Conservation (phyloP, 306 rosid genomes). For the Urtica urens region DNA sequence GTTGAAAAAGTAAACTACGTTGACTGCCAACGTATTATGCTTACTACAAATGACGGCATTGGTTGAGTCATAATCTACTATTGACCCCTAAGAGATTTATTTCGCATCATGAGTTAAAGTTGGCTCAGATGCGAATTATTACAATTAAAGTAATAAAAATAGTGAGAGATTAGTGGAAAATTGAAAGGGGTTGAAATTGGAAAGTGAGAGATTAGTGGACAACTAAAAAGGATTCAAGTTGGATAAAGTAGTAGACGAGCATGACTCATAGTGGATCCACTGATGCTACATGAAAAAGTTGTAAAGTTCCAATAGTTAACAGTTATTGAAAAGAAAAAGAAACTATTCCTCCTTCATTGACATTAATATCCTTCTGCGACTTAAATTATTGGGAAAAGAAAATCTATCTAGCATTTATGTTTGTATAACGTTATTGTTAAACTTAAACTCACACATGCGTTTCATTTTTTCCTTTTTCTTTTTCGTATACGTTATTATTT, state of each 20-base stretch:
- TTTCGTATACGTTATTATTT: too few species aligned
- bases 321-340: constrained; percentile 35
- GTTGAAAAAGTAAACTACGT: too few species aligned
- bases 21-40: too few species aligned
- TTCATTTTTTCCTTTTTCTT: too few species aligned
- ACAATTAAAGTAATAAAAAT: neutral
- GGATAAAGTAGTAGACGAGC: constrained; percentile 30
- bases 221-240: constrained; percentile 25
- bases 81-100: too few species aligned
- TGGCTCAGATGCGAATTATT: constrained; percentile 15
- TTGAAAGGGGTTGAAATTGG: constrained; percentile 22
- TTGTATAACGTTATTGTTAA: too few species aligned
- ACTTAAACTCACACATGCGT: too few species aligned
- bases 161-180: constrained; percentile 27
- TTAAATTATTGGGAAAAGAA: neutral
- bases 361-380: constrained; percentile 17
- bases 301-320: constrained; percentile 32
- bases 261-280: constrained; percentile 44
- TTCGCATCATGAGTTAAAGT: constrained; percentile 18
- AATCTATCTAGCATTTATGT: too few species aligned
- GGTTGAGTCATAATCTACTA: too few species aligned
- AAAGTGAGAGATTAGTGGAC: constrained; percentile 23
- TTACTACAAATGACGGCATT: too few species aligned
- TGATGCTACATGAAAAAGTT: constrained; percentile 19
- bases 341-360: constrained; percentile 17